phyloP scores from a whole-genome alignment of 169 alveolate species.

The Eimeria falciformis region DNA sequence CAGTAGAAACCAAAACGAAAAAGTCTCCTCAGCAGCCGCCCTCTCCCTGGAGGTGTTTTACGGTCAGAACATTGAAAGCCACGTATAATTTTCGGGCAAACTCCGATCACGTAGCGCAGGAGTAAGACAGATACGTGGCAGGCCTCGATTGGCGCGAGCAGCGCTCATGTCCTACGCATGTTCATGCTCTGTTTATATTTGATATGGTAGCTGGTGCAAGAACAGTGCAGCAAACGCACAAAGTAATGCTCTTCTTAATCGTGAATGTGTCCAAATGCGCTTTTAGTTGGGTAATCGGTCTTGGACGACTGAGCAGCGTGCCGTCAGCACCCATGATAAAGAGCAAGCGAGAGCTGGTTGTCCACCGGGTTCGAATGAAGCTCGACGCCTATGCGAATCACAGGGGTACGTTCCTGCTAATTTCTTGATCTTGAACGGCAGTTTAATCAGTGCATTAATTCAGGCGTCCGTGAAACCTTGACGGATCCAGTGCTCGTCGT shows the following conservation, averaged over 20 bases:
- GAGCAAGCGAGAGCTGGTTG: slow-evolving; percentile 35
- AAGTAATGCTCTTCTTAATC: too few relatives aligned
- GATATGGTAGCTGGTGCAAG: not conserved
- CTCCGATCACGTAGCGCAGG: slow-evolving; percentile 64
- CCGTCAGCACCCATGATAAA: slow-evolving; percentile 64
- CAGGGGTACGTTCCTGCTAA: slow-evolving; percentile 61
- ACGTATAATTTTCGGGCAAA: slow-evolving; percentile 50
- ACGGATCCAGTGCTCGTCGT: not conserved
- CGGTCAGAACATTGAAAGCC: slow-evolving; percentile 18
- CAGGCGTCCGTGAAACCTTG: not conserved
- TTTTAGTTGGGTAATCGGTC: slow-evolving; percentile 76
- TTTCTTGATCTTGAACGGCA: too few relatives aligned
- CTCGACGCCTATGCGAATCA: slow-evolving; percentile 55
- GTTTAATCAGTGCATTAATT: too few relatives aligned
- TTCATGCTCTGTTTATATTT: too few relatives aligned
- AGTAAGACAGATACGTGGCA: slow-evolving; percentile 26
- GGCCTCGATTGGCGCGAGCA: not conserved
- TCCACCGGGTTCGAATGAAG: slow-evolving; percentile 75
- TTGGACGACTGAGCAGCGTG: slow-evolving; percentile 59
- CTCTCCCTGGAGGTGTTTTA: slow-evolving; percentile 73
- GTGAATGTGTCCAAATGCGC: not conserved
- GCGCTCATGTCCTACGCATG: too few relatives aligned
- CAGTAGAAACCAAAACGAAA: not conserved
- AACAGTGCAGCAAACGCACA: not conserved
- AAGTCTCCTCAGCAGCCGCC: not conserved